Evolutionary conservation across 768 basidiomycete genomes (phyloP).

Genomic region (Auricularia sp.): DNA sequence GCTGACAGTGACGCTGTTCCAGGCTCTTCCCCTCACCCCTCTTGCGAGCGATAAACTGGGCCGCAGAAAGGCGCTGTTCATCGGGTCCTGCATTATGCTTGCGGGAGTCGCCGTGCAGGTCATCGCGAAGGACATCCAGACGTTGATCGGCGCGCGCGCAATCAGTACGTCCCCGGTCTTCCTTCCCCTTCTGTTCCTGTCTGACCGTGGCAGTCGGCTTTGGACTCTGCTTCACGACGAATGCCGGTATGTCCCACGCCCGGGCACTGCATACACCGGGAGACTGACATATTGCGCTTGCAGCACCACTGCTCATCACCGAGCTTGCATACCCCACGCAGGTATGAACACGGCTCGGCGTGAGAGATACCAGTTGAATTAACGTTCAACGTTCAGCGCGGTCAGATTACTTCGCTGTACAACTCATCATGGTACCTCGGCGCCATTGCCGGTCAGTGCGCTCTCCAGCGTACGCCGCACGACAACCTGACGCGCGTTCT

Average conservation of each 20-base stretch:
- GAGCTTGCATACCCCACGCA: constrained; percentile 67
- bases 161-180: constrained; percentile 32
- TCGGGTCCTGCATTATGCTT: constrained; percentile 55
- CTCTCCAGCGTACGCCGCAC: constrained; percentile 10
- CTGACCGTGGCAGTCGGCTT: constrained; percentile 41
- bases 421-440: constrained; percentile 72
- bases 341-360: constrained; percentile 22
- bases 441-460: constrained; percentile 46
- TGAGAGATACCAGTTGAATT: not conserved
- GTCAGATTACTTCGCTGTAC: constrained; percentile 25
- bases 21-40: constrained; percentile 56
- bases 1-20: not conserved
- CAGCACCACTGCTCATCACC: constrained; percentile 49
- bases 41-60: constrained; percentile 51
- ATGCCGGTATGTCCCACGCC: constrained; percentile 24
- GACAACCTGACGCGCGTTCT: not conserved
- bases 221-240: constrained; percentile 51
- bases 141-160: constrained; percentile 50
- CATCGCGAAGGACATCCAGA: constrained; percentile 33
- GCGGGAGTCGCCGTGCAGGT: constrained; percentile 51
- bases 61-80: constrained; percentile 48
- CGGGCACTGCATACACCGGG: not conserved
- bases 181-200: constrained; percentile 9
- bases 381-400: not conserved
- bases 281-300: not conserved